These are phyloP conservation scores for Penicillium sp. DNA, from an alignment of 2,329 filamentous ascomycete species.

Conservation along the genomic window DNA sequence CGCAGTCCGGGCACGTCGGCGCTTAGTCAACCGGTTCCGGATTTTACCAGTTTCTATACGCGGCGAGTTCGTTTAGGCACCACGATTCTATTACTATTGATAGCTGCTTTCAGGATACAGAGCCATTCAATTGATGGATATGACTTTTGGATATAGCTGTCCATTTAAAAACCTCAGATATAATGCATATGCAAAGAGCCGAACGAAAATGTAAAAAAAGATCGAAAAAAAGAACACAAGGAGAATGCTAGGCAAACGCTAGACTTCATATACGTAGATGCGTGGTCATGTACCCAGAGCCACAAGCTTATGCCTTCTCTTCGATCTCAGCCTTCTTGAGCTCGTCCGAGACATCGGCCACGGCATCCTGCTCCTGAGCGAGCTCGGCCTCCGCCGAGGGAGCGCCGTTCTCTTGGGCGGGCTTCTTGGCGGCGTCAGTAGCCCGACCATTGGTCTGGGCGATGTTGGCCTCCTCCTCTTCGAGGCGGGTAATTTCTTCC, in stretches of 20 bases:
- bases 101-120: not conserved
- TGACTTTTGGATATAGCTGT: slow-evolving; percentile 18
- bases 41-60: not conserved
- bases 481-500: slow-evolving; percentile 87
- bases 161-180: slow-evolving; percentile 22
- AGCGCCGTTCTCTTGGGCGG: slow-evolving; percentile 55
- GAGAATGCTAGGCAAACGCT: slow-evolving; percentile 31
- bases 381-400: slow-evolving; percentile 57
- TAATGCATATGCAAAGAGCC: slow-evolving; percentile 21
- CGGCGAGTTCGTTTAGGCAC: not conserved
- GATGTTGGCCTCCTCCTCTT: slow-evolving; percentile 66
- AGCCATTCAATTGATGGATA: not conserved
- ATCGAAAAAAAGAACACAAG: slow-evolving; percentile 16
- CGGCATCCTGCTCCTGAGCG: slow-evolving; percentile 61
- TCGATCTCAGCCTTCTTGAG: slow-evolving; percentile 63
- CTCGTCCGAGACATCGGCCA: slow-evolving; percentile 60
- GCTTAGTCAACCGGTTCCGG: not conserved
- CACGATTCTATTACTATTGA: not conserved
- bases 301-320: slow-evolving; percentile 46
- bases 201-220: slow-evolving; percentile 9
- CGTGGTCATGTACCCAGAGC: slow-evolving; percentile 18
- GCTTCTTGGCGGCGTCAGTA: slow-evolving; percentile 58
- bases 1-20: not conserved
- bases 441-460: slow-evolving; percentile 41
- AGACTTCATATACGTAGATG: slow-evolving; percentile 17